Base-by-base conservation (phyloP, 164 flowering plant genomes). In the Aristolochia californica region DNA sequence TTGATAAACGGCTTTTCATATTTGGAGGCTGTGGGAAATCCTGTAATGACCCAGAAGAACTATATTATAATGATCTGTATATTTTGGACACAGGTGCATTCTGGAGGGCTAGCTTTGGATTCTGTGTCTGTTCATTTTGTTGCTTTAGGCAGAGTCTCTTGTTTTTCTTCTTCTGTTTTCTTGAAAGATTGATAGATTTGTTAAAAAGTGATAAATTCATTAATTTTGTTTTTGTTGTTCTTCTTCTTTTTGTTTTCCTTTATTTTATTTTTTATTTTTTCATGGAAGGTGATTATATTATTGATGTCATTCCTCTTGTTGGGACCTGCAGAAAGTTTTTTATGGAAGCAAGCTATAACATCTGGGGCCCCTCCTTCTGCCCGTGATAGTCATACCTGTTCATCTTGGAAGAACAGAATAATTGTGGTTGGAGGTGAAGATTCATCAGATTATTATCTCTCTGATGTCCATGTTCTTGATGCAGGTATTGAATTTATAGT, bases 11-110 rank as follows among this genome's bases (percentile, higher is more conserved):
- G 20, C 80, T 93, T 16, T 89, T 83, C 70, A 78, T 93, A 66
- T 93, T 89, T 81, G 99, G 99, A 60, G 99, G 99, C 25, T 82
- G 91, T 62, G 95, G 99, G 50, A 93, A 89, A 70, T 82, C 89
- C 58, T 50, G 69, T 10, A 67, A 72, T 60, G 65, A 58, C 53
- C 71, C 78, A 54, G 69, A 72, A 24, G 97, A 89, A 72, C 74
- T 80, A 27, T 87, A 83, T 67, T 93, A 84, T 67, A 88, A 87
- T 62, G 93, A 93, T 71, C 78, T 93, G 45, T 84, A 82, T 71
- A 78, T 87, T 58, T 67, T 93, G 67, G 80, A 93, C 72, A 85
- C 91, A 38, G 99, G 99, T 89, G 69, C 55, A 28, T 18, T 27
- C 61, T 28, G 21, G 15, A 27, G 45, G 13, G 48, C 43, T 57